phyloP scores from a whole-genome alignment of 371 early-diverging fungal genomes.

The Ordospora colligata region DNA sequence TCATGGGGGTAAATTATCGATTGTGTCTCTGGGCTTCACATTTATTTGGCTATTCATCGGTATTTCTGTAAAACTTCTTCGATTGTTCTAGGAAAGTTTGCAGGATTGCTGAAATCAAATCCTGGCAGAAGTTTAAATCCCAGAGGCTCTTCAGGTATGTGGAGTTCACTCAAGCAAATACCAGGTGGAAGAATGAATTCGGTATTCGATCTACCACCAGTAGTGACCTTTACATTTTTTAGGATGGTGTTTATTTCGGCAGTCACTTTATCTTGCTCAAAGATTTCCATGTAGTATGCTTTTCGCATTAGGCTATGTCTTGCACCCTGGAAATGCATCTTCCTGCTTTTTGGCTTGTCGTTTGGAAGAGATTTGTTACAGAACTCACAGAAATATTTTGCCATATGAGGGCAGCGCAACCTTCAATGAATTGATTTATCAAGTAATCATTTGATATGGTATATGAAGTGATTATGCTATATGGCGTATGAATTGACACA shows the following conservation, averaged over 20 bases:
- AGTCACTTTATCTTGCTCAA: constrained; percentile 17
- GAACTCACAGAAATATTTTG: constrained; percentile 33
- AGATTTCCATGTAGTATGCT: constrained; percentile 30
- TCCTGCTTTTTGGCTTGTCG: constrained; percentile 22
- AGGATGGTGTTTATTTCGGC: constrained; percentile 6
- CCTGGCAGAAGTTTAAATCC: constrained; percentile 6
- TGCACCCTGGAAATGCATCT: constrained; percentile 30
- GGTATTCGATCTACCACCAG: background rate
- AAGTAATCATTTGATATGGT: too few species aligned
- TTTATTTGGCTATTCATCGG: background rate
- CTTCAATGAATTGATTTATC: background rate
- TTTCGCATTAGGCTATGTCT: constrained; percentile 27
- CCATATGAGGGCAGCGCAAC: background rate
- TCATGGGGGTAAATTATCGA: background rate
- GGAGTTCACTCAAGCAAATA: background rate
- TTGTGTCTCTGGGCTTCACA: background rate
- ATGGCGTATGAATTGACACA: too few species aligned
- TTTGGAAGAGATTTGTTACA: constrained; percentile 28
- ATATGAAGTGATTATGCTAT: too few species aligned
- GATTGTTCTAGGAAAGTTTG: constrained; percentile 2
- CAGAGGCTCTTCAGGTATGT: background rate
- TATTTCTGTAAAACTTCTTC: constrained; percentile 1
- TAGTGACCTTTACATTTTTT: background rate
- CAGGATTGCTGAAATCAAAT: constrained; percentile 12
- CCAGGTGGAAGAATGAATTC: constrained; percentile 5